Evolutionary conservation across 2,329 filamentous ascomycete genomes (phyloP).

Genomic region (Stagonosporopsis chrysanthemi): DNA sequence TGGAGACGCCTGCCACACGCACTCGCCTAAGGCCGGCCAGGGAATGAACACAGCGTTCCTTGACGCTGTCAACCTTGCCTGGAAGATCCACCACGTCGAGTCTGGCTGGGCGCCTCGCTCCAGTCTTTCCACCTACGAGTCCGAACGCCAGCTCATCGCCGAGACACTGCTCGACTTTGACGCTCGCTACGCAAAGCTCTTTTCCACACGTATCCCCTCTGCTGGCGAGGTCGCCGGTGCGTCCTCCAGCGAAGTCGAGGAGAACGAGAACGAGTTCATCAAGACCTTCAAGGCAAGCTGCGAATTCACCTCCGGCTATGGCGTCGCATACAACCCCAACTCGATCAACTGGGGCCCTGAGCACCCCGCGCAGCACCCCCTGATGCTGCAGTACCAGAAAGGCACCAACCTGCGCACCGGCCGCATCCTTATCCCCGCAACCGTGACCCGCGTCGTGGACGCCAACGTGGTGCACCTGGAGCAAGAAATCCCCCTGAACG

Average conservation of each 20-base stretch:
- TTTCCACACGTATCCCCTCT: constrained; percentile 78
- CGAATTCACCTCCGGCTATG: constrained; percentile 92
- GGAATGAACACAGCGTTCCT: constrained; percentile 69
- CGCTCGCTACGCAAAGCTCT: constrained; percentile 86
- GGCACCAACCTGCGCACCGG: constrained; percentile 72
- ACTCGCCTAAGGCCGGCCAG: constrained; percentile 69
- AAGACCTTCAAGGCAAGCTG: constrained; percentile 90
- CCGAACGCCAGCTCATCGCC: constrained; percentile 83
- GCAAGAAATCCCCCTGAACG: constrained; percentile 88
- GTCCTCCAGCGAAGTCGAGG: constrained; percentile 47
- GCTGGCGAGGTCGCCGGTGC: constrained; percentile 76
- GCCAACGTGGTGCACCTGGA: constrained; percentile 90
- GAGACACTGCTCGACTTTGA: constrained; percentile 87
- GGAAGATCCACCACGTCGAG: constrained; percentile 95
- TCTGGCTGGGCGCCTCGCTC: constrained; percentile 77
- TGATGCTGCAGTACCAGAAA: constrained; percentile 68
- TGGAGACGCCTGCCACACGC: constrained; percentile 70
- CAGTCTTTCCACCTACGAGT: constrained; percentile 84
- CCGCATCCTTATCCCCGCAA: constrained; percentile 76
- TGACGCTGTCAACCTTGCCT: constrained; percentile 84
- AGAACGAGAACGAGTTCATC: constrained; percentile 85
- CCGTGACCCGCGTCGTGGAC: constrained; percentile 86
- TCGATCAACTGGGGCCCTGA: constrained; percentile 80
- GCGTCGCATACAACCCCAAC: constrained; percentile 84
- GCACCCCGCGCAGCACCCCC: constrained; percentile 73